Conservation (phyloP, 2,329 filamentous ascomycete species). For the Trichoderma gracile region DNA sequence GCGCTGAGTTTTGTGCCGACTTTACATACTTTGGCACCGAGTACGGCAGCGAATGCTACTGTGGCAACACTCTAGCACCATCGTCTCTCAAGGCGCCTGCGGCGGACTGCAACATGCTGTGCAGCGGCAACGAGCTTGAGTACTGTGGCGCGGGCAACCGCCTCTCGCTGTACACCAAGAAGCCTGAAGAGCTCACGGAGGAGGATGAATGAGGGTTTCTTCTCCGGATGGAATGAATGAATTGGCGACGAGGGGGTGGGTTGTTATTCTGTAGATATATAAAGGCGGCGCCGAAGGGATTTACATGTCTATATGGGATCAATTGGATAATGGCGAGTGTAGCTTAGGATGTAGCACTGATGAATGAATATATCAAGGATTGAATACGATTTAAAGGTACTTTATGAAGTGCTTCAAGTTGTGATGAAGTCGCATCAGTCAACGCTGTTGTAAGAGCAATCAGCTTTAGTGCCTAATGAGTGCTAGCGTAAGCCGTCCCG, state of each 20-base stretch:
- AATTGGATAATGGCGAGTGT: background rate
- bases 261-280: constrained; percentile 7
- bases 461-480: background rate
- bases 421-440: background rate
- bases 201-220: background rate
- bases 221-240: background rate
- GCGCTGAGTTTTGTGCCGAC: constrained; percentile 37
- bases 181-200: constrained; percentile 1
- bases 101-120: constrained; percentile 45
- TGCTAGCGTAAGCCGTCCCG: background rate
- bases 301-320: constrained; percentile 6
- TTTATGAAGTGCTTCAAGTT: background rate
- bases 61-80: constrained; percentile 36
- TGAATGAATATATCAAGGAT: background rate
- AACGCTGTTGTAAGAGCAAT: background rate
- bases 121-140: constrained; percentile 41
- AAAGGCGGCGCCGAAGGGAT: constrained; percentile 3
- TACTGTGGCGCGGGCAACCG: constrained; percentile 45
- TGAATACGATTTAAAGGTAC: background rate
- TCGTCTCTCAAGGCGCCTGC: constrained; percentile 35
- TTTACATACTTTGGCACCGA: constrained; percentile 42
- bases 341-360: background rate
- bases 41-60: constrained; percentile 43
- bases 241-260: background rate
- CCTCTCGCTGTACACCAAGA: constrained; percentile 40